phyloP scores from a whole-genome alignment of 768 basidiomycete species.

The Termitomyces sp. region DNA sequence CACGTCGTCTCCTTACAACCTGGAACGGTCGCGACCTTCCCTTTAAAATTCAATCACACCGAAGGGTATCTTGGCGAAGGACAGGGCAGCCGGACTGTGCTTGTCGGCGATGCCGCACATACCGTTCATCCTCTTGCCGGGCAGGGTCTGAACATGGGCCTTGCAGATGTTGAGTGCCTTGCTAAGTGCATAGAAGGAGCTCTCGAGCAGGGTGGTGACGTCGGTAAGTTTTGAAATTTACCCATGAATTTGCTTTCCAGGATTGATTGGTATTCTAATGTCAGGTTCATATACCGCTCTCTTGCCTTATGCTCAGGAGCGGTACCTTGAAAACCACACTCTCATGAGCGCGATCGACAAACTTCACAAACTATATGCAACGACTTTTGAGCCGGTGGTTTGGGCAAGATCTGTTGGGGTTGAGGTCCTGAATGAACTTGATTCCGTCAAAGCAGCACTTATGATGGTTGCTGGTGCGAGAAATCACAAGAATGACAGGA shows the following conservation, averaged over 20 bases:
- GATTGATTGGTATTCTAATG: neutral
- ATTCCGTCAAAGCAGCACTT: constrained; percentile 72
- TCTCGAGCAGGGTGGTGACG: constrained; percentile 64
- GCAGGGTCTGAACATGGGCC: constrained; percentile 92
- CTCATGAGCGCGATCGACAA: constrained; percentile 85
- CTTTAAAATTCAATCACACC: constrained; percentile 81
- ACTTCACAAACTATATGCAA: constrained; percentile 80
- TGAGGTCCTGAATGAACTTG: constrained; percentile 88
- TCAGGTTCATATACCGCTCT: constrained; percentile 74
- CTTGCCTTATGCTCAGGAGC: constrained; percentile 67
- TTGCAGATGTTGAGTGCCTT: constrained; percentile 78
- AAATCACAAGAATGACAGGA: constrained; percentile 5
- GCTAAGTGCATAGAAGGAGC: constrained; percentile 56
- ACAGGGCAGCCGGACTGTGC: constrained; percentile 61
- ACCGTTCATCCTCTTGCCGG: constrained; percentile 93
- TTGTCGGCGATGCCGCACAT: constrained; percentile 96
- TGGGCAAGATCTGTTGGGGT: constrained; percentile 86
- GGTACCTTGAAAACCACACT: constrained; percentile 85
- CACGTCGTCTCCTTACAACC: constrained; percentile 65
- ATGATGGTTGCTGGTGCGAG: constrained; percentile 74
- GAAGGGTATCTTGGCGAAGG: constrained; percentile 81
- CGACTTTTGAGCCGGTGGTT: constrained; percentile 62
- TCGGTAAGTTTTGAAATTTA: constrained; percentile 58
- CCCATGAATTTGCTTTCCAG: neutral
- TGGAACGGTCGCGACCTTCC: constrained; percentile 82